A percentile compares a stretch with the other conserved stretches of the same genome.
These are phyloP conservation scores for Metschnikowia koreensis DNA, from an alignment of 805 yeast genomes.

Conservation along the genomic window DNA sequence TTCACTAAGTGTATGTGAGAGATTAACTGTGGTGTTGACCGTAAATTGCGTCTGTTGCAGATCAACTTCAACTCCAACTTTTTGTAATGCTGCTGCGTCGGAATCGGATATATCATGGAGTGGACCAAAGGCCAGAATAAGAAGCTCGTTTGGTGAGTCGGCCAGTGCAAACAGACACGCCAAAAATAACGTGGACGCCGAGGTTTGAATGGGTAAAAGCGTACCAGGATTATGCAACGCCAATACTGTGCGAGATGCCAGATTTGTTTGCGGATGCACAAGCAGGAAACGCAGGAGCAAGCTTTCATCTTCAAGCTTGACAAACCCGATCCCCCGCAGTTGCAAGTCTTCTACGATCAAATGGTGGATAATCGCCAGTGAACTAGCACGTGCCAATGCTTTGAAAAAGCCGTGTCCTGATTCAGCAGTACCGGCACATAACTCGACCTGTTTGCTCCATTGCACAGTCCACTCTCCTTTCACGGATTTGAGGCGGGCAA, in stretches of 20 bases:
- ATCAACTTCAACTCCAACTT: conserved; percentile 23
- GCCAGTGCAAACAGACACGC: conserved; percentile 25
- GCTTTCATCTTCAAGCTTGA: conserved; percentile 14
- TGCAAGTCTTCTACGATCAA: conserved; percentile 51
- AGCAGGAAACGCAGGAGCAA: neutral
- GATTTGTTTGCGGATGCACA: conserved; percentile 1
- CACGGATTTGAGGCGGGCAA: conserved; percentile 47
- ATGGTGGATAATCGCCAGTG: conserved; percentile 49
- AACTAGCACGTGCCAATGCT: conserved; percentile 41
- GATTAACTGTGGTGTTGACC: conserved; percentile 27
- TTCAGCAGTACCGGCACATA: conserved; percentile 12
- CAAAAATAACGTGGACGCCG: conserved; percentile 34
- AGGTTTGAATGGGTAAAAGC: conserved; percentile 33
- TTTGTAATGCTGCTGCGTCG: conserved; percentile 17
- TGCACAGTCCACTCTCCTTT: conserved; percentile 56
- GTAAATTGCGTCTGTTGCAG: conserved; percentile 26
- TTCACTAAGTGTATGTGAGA: conserved; percentile 25
- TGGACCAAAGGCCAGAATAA: conserved; percentile 25
- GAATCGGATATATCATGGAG: conserved; percentile 16
- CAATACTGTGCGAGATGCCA: conserved; percentile 10
- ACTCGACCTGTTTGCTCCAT: conserved; percentile 42
- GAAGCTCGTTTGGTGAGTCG: conserved; percentile 24
- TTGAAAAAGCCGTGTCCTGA: conserved; percentile 35
- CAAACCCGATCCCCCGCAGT: conserved; percentile 36
- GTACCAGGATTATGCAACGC: conserved; percentile 23